phyloP scores from a whole-genome alignment of 2,329 filamentous ascomycete species.

The Penicillium frequentans region DNA sequence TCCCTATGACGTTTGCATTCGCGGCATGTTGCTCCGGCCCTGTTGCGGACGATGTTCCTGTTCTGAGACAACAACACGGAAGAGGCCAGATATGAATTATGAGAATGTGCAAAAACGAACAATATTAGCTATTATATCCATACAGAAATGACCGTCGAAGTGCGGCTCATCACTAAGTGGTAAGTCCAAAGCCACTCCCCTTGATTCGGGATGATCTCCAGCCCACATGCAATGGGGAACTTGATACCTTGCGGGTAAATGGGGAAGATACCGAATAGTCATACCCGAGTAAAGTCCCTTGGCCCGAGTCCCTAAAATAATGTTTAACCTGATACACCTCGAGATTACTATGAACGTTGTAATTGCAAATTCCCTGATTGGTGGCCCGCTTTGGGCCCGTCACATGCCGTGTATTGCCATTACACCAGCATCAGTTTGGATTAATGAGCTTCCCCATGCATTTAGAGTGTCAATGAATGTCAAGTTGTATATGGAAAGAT shows the following conservation, averaged over 20 bases:
- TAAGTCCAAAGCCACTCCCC: neutral
- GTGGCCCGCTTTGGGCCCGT: conserved; percentile 17
- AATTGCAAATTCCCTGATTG: conserved; percentile 25
- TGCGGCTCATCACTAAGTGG: neutral
- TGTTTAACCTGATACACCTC: neutral
- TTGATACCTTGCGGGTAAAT: neutral
- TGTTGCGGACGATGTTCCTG: neutral
- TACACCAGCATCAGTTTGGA: conserved; percentile 8
- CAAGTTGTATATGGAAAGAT: neutral
- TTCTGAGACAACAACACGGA: neutral
- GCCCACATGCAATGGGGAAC: conserved; percentile 7
- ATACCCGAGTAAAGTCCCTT: conserved; percentile 1
- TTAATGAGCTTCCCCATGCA: neutral
- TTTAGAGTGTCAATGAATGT: neutral
- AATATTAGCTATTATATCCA: neutral
- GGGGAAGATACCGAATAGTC: neutral
- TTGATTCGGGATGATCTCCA: neutral
- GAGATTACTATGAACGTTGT: conserved; percentile 2
- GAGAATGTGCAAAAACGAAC: neutral
- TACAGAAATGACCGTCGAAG: neutral
- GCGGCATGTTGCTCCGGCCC: conserved; percentile 4
- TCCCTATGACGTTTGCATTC: conserved; percentile 9
- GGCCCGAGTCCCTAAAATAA: neutral
- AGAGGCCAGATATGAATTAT: neutral
- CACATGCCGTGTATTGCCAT: conserved; percentile 27